These are phyloP conservation scores for Corymbia citriodora DNA, from an alignment of 441 rosid genomes.

Conservation along the genomic window DNA sequence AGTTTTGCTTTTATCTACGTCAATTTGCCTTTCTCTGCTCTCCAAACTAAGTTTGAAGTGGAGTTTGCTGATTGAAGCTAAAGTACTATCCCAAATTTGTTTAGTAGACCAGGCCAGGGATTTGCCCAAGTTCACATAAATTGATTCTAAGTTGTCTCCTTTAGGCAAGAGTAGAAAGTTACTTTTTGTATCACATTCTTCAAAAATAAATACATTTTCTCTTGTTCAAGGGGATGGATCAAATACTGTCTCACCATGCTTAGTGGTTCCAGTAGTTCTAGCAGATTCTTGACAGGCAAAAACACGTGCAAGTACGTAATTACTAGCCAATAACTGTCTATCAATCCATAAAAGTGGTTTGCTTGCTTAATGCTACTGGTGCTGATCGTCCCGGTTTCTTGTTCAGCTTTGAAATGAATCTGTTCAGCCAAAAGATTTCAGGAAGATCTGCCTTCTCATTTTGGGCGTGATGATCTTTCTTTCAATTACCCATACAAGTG, in stretches of 20 bases:
- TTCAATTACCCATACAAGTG: not conserved
- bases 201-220: not conserved
- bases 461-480: not conserved
- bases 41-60: not conserved
- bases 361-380: not conserved
- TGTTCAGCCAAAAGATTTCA: not conserved
- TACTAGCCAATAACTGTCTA: not conserved
- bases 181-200: not conserved
- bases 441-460: not conserved
- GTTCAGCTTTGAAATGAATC: not conserved
- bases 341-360: not conserved
- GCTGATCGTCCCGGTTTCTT: not conserved
- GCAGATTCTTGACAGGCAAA: not conserved
- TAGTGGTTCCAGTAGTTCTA: not conserved
- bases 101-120: not conserved
- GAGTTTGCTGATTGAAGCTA: not conserved
- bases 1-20: not conserved
- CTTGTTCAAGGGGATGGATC: not conserved
- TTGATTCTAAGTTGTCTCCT: not conserved
- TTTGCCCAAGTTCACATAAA: not conserved
- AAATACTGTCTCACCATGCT: not conserved
- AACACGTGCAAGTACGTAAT: not conserved
- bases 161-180: not conserved
- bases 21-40: not conserved
- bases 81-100: not conserved